A percentile compares a stretch with the other conserved stretches of the same genome.
These are phyloP conservation scores for Macrophomina pseudophaseolina DNA, from an alignment of 2,329 filamentous ascomycete genomes.

Conservation along the genomic window DNA sequence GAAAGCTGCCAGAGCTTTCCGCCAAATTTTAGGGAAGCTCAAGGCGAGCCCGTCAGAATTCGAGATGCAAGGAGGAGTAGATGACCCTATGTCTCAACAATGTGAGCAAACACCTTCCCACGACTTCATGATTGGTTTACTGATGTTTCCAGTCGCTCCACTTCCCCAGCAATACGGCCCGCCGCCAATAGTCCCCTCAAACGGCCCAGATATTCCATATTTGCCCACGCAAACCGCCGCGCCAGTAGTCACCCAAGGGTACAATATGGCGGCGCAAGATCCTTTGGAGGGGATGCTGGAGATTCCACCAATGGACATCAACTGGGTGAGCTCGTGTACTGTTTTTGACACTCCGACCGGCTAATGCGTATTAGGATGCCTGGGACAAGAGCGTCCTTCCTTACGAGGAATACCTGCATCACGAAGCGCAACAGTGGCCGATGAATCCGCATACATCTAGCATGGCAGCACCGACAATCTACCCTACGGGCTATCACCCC, in stretches of 20 bases:
- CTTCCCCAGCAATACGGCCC: conserved; percentile 9
- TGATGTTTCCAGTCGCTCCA: not conserved
- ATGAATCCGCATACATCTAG: not conserved
- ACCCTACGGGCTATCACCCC: conserved; percentile 1
- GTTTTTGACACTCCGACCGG: too few relatives aligned
- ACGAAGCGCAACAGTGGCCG: conserved; percentile 18
- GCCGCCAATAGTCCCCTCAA: conserved; percentile 12
- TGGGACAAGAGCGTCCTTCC: conserved; percentile 25
- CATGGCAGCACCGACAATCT: conserved; percentile 3
- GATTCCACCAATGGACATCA: conserved; percentile 26
- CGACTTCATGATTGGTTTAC: not conserved
- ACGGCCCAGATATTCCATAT: conserved; percentile 6
- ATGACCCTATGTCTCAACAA: not conserved
- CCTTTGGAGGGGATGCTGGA: conserved; percentile 23
- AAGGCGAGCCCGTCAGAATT: conserved; percentile 4
- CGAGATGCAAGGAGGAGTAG: conserved; percentile 1
- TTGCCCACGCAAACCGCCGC: conserved; percentile 10
- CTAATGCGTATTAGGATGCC: conserved; percentile 1
- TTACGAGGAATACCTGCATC: conserved; percentile 21
- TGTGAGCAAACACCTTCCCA: not conserved
- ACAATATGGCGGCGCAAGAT: conserved; percentile 2
- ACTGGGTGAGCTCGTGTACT: conserved; percentile 15
- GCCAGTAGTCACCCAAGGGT: not conserved
- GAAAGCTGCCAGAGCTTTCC: conserved; percentile 20
- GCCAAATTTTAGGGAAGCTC: conserved; percentile 18